Percentiles rank a stretch among this genome's conserved stretches.
phyloP scores from a whole-genome alignment of 2,329 filamentous ascomycete genomes.

The Phoma herbarum region DNA sequence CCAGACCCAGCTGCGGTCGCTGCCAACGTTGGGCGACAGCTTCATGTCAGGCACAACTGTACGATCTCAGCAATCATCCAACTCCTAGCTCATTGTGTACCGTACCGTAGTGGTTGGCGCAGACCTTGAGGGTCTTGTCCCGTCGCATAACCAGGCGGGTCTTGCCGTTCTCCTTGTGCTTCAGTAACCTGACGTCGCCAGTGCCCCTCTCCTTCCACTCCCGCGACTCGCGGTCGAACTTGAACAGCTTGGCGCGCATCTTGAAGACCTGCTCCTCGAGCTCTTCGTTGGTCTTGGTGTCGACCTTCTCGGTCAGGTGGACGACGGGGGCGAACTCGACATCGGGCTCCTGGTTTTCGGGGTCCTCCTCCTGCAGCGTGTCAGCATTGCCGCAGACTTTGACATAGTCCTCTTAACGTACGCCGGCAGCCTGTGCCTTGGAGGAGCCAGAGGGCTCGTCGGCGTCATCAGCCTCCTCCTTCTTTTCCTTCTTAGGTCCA shows the following conservation, averaged over 20 bases:
- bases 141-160: slow-evolving; percentile 97
- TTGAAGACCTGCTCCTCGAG: slow-evolving; percentile 97
- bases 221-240: slow-evolving; percentile 87
- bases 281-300: slow-evolving; percentile 98
- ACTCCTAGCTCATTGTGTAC: slow-evolving; percentile 17
- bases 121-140: slow-evolving; percentile 99
- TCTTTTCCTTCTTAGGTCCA: slow-evolving; percentile 95
- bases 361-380: slow-evolving; percentile 68
- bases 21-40: slow-evolving; percentile 96
- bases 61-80: slow-evolving; percentile 31
- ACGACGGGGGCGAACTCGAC: slow-evolving; percentile 98
- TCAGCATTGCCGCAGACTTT: slow-evolving; percentile 24
- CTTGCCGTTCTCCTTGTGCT: slow-evolving; percentile 99
- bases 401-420: slow-evolving; percentile 42
- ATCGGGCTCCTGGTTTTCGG: slow-evolving; percentile 90
- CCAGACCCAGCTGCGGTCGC: slow-evolving; percentile 99
- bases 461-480: slow-evolving; percentile 73
- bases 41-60: slow-evolving; percentile 98
- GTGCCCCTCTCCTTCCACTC: slow-evolving; percentile 99
- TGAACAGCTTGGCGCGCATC: slow-evolving; percentile 99
- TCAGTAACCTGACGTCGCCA: slow-evolving; percentile 92
- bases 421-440: slow-evolving; percentile 60
- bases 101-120: slow-evolving; percentile 99
- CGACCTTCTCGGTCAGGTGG: slow-evolving; percentile 94
- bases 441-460: slow-evolving; percentile 87